These are phyloP conservation scores for Singerocomus inundabilis DNA, from an alignment of 1,284 basidiomycete genomes.

Conservation along the genomic window DNA sequence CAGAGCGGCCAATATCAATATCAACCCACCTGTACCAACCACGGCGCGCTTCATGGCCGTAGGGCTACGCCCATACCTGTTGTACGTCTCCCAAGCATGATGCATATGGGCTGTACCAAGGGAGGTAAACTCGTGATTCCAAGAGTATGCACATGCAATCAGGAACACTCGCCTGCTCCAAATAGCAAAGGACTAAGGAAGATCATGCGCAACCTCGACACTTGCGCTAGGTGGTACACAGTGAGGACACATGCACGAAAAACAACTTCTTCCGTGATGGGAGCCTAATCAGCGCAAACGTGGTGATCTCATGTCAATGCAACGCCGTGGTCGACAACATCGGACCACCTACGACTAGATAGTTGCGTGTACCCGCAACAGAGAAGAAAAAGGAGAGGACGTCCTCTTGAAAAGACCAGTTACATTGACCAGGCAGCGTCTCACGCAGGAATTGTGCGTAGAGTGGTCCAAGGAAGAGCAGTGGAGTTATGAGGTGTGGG, in stretches of 20 bases:
- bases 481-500: slow-evolving; percentile 70
- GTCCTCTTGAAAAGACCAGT: slow-evolving; percentile 46
- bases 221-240: slow-evolving; percentile 68
- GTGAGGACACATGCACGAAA: slow-evolving; percentile 86
- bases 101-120: slow-evolving; percentile 77
- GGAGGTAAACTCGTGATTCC: slow-evolving; percentile 11
- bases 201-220: slow-evolving; percentile 58
- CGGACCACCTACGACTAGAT: slow-evolving; percentile 59
- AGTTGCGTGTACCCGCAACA: slow-evolving; percentile 73
- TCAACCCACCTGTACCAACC: slow-evolving; percentile 50
- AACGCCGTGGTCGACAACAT: not conserved
- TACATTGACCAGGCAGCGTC: slow-evolving; percentile 61
- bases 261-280: slow-evolving; percentile 90
- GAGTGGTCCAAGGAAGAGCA: slow-evolving; percentile 84
- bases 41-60: slow-evolving; percentile 63
- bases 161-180: slow-evolving; percentile 64
- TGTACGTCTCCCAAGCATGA: slow-evolving; percentile 85
- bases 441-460: slow-evolving; percentile 59
- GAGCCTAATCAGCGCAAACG: slow-evolving; percentile 53
- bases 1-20: slow-evolving; percentile 2
- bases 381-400: slow-evolving; percentile 44
- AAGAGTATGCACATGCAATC: not conserved
- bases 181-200: slow-evolving; percentile 86
- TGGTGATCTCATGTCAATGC: slow-evolving; percentile 1
- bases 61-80: slow-evolving; percentile 61